Conservation (phyloP, 208 protist species). For the Angomonas deanei region DNA sequence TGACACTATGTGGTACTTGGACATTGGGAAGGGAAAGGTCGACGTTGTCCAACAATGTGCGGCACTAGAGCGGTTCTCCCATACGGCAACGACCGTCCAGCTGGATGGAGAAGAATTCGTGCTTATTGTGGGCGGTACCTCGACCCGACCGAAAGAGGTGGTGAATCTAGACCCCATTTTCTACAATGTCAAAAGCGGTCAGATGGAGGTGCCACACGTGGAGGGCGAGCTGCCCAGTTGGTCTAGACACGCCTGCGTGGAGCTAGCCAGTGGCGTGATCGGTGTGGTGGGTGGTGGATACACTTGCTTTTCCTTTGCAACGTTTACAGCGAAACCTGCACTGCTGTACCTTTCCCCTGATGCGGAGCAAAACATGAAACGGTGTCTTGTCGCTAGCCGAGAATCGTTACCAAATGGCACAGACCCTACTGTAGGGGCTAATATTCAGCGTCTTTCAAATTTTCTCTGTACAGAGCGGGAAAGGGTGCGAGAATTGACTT, state of each 20-base stretch:
- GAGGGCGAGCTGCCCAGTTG: slow-evolving; percentile 34
- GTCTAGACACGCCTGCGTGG: slow-evolving; percentile 59
- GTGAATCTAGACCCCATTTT: not conserved
- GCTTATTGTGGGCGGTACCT: slow-evolving; percentile 64
- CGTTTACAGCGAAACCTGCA: slow-evolving; percentile 54
- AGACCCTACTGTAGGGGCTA: no score
- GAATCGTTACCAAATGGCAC: no score
- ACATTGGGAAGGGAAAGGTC: not conserved
- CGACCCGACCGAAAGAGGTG: slow-evolving; percentile 21
- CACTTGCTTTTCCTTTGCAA: slow-evolving; percentile 90
- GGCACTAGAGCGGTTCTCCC: slow-evolving; percentile 43
- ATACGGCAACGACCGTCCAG: slow-evolving; percentile 38
- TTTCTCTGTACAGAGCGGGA: not conserved
- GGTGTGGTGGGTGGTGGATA: slow-evolving; percentile 75
- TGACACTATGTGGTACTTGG: not conserved
- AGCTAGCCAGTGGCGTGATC: slow-evolving; percentile 45
- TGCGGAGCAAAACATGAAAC: not conserved
- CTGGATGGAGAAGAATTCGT: slow-evolving; percentile 26
- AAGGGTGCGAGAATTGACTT: not conserved
- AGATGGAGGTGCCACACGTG: not conserved
- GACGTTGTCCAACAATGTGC: not conserved
- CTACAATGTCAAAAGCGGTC: not conserved
- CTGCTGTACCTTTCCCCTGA: slow-evolving; percentile 37
- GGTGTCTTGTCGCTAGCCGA: not conserved
- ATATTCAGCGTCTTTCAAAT: not conserved